Conservation (phyloP, 2,329 filamentous ascomycete species). For the Didymella pomorum region DNA sequence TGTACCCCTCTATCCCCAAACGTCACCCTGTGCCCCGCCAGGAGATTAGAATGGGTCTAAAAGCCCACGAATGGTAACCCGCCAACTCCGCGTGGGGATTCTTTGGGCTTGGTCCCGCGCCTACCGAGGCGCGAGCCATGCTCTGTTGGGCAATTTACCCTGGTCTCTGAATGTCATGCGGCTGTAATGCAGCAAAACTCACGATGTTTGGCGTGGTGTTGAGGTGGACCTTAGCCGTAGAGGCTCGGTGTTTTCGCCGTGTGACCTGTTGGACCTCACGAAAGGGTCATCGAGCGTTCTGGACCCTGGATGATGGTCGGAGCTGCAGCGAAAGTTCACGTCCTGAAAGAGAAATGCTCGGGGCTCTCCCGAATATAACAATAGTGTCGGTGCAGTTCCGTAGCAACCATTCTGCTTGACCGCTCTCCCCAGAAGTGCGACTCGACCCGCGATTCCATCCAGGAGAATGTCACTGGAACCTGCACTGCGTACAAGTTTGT, state of each 20-base stretch:
- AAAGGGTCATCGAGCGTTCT: slow-evolving; percentile 10
- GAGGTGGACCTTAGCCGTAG: slow-evolving; percentile 20
- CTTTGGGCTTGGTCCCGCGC: slow-evolving; percentile 5
- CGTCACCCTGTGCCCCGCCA: slow-evolving; percentile 20
- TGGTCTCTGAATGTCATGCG: slow-evolving; percentile 12
- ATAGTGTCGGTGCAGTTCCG: slow-evolving; percentile 1
- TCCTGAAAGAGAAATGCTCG: slow-evolving; percentile 6
- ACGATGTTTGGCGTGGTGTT: slow-evolving; percentile 27
- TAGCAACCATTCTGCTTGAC: neutral
- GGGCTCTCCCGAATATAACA: slow-evolving; percentile 17
- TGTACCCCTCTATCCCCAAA: slow-evolving; percentile 22
- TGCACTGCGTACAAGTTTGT: neutral
- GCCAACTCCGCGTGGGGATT: slow-evolving; percentile 17
- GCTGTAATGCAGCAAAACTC: slow-evolving; percentile 20
- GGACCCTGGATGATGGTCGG: slow-evolving; percentile 20
- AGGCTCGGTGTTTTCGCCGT: slow-evolving; percentile 22
- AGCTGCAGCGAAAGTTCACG: slow-evolving; percentile 8
- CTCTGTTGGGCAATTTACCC: slow-evolving; percentile 15
- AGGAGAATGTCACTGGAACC: neutral
- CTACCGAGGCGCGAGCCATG: slow-evolving; percentile 20
- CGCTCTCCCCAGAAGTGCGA: neutral
- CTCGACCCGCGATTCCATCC: neutral
- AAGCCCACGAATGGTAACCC: slow-evolving; percentile 22
- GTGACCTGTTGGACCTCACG: slow-evolving; percentile 6
- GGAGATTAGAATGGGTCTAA: slow-evolving; percentile 11